A percentile compares a stretch with the other conserved stretches of the same genome.
Evolutionary conservation across 257 asterid genomes (phyloP).

Genomic region (Apocynum venetum): DNA sequence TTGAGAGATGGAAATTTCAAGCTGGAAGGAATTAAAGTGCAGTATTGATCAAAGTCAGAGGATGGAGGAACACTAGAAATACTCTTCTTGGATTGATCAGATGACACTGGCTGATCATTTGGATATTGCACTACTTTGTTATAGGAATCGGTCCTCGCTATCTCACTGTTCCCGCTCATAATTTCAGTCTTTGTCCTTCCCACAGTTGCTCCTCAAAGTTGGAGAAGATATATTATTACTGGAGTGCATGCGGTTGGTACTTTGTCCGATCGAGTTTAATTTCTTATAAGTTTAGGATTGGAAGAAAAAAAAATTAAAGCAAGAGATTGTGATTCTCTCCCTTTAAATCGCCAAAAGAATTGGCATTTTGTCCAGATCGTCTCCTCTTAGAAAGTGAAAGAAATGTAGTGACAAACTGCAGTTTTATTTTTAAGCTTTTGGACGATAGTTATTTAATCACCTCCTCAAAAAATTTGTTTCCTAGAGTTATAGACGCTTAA

Average conservation of each 20-base stretch:
- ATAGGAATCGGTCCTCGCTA: slow-evolving; percentile 26
- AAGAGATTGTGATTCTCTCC: slow-evolving; percentile 22
- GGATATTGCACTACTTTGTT: slow-evolving; percentile 30
- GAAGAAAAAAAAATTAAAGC: slow-evolving; percentile 3
- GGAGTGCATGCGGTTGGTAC: neutral
- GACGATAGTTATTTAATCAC: slow-evolving; percentile 14
- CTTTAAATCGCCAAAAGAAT: slow-evolving; percentile 27
- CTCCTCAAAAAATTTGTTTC: no score
- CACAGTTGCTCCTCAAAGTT: no score
- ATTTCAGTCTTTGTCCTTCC: neutral
- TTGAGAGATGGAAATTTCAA: slow-evolving; percentile 32
- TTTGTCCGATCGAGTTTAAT: neutral
- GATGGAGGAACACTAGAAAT: slow-evolving; percentile 6
- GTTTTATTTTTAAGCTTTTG: slow-evolving; percentile 19
- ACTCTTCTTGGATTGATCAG: slow-evolving; percentile 22
- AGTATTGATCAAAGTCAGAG: slow-evolving; percentile 25
- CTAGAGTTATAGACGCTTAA: no score
- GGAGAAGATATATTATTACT: no score
- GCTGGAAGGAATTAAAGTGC: slow-evolving; percentile 14
- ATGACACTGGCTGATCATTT: neutral
- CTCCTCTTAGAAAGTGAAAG: slow-evolving; percentile 4
- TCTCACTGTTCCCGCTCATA: slow-evolving; percentile 33
- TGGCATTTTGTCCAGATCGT: slow-evolving; percentile 25
- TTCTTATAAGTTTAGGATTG: neutral
- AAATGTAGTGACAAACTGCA: slow-evolving; percentile 20